A percentile compares a stretch with the other conserved stretches of the same genome.
Conservation (phyloP, 768 basidiomycete genomes). For the Mrakia blollopis region DNA sequence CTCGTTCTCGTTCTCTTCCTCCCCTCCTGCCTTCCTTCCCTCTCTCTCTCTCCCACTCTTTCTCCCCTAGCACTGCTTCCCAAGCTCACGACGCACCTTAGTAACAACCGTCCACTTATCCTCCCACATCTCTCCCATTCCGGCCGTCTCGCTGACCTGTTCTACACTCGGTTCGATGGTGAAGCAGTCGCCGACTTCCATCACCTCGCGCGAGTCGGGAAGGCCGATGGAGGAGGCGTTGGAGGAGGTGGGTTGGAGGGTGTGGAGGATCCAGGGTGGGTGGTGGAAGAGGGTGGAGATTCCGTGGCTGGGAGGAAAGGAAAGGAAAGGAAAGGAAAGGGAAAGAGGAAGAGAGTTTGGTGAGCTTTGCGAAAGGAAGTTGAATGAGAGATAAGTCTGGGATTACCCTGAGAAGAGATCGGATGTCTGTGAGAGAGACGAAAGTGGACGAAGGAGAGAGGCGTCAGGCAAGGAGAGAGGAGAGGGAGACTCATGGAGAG, state of each 20-base stretch:
- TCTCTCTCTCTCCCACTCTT: too few species aligned
- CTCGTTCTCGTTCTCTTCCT: too few species aligned
- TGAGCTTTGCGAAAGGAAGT: background rate
- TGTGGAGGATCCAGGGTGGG: slow-evolving; percentile 75
- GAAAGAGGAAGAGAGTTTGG: background rate
- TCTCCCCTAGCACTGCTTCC: too few species aligned
- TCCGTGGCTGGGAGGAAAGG: slow-evolving; percentile 54
- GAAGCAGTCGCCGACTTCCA: slow-evolving; percentile 83
- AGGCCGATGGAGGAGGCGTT: background rate
- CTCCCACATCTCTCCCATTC: slow-evolving; percentile 70
- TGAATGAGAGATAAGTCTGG: background rate
- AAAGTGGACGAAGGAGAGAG: too few species aligned
- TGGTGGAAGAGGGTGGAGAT: slow-evolving; percentile 77
- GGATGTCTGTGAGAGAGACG: slow-evolving; percentile 54
- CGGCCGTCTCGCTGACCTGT: slow-evolving; percentile 47
- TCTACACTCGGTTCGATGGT: slow-evolving; percentile 85
- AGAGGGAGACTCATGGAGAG: background rate
- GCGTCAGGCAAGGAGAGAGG: too few species aligned
- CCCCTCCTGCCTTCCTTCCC: background rate
- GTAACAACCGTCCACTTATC: slow-evolving; percentile 94
- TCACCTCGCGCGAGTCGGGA: slow-evolving; percentile 49
- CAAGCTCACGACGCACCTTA: slow-evolving; percentile 53
- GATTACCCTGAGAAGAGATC: slow-evolving; percentile 60
- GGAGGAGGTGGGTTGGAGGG: slow-evolving; percentile 40
- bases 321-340: background rate